Conservation (phyloP, 1,284 basidiomycete genomes). For the Ustilago xerochloae region DNA sequence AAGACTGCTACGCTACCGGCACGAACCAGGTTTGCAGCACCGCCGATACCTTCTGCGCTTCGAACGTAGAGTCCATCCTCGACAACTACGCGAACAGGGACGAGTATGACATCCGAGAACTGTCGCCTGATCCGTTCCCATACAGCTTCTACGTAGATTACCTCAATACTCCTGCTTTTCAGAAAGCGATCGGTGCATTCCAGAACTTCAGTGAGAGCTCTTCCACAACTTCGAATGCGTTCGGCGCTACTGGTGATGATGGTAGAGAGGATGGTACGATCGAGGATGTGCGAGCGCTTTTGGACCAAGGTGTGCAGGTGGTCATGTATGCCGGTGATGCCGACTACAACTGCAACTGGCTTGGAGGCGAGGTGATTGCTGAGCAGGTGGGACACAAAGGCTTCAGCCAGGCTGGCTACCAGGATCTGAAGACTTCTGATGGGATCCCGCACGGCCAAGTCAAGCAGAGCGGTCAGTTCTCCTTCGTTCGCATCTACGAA, state of each 20-base stretch:
- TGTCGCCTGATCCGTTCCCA: conserved; percentile 56
- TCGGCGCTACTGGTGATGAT: conserved; percentile 50
- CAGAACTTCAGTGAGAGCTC: conserved; percentile 54
- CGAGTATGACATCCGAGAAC: conserved; percentile 57
- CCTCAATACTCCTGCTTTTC: conserved; percentile 44
- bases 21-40: conserved; percentile 47
- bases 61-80: conserved; percentile 43
- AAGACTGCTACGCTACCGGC: conserved; percentile 42
- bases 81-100: conserved; percentile 47
- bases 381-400: conserved; percentile 36
- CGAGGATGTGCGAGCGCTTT: conserved; percentile 36
- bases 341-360: conserved; percentile 59
- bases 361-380: conserved; percentile 45
- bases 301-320: conserved; percentile 47
- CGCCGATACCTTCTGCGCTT: conserved; percentile 52
- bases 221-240: conserved; percentile 31
- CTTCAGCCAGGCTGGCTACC: conserved; percentile 44
- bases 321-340: conserved; percentile 54
- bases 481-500: conserved; percentile 53
- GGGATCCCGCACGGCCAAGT: conserved; percentile 40
- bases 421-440: conserved; percentile 28
- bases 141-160: conserved; percentile 53
- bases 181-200: conserved; percentile 51
- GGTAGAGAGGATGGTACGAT: conserved; percentile 42
- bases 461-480: conserved; percentile 49